A percentile compares a stretch with the other conserved stretches of the same genome.
phyloP scores from a whole-genome alignment of 1,139 yeast species.

The Yamadazyma blattariae region DNA sequence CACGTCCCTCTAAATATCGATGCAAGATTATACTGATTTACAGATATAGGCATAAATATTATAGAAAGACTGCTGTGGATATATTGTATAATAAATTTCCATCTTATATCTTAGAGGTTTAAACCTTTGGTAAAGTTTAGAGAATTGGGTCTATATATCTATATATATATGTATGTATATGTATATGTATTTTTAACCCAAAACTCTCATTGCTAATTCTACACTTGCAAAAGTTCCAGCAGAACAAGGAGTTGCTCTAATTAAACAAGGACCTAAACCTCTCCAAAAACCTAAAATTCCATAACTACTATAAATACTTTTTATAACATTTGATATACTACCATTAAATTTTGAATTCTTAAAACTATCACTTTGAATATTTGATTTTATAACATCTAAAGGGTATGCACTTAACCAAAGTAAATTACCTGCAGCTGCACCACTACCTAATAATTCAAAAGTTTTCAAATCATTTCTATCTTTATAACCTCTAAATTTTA shows the following conservation, averaged over 20 bases:
- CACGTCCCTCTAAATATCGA: background rate
- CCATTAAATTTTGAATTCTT: constrained; percentile 47
- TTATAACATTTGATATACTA: constrained; percentile 43
- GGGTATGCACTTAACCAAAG: constrained; percentile 74
- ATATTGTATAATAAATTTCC: no score
- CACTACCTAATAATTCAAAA: constrained; percentile 57
- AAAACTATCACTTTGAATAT: constrained; percentile 66
- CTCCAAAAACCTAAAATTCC: constrained; percentile 68
- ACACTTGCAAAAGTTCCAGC: constrained; percentile 81
- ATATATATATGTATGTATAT: no score
- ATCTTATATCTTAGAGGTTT: no score
- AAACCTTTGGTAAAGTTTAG: no score
- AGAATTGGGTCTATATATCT: no score
- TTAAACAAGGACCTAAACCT: constrained; percentile 66
- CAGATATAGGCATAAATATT: background rate
- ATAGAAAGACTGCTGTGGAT: no score
- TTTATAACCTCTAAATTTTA: constrained; percentile 27
- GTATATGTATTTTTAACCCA: no score
- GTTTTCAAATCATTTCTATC: constrained; percentile 56
- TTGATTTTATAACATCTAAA: constrained; percentile 65
- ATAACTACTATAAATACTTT: constrained; percentile 39
- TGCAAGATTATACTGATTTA: background rate
- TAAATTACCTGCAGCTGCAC: constrained; percentile 72
- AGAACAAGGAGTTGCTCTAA: constrained; percentile 71
- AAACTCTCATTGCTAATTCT: constrained; percentile 59